These are phyloP conservation scores for Backusella australiensis DNA, from an alignment of 192 early-diverging fungal species.

Conservation along the genomic window DNA sequence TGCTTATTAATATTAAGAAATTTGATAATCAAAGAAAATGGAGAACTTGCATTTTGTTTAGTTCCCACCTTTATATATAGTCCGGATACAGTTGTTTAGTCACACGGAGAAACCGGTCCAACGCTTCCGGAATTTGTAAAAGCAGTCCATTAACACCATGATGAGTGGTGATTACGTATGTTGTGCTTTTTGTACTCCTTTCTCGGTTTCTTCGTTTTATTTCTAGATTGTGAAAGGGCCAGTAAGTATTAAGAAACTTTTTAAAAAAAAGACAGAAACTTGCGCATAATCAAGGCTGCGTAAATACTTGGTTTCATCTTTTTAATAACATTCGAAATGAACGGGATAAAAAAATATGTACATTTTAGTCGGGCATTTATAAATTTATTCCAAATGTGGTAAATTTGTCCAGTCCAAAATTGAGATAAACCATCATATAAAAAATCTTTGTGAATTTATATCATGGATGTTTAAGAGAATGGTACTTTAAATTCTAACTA, in stretches of 20 bases:
- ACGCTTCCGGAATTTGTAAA: neutral
- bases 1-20: neutral
- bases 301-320: neutral
- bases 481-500: neutral
- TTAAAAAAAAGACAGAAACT: too few species aligned
- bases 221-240: neutral
- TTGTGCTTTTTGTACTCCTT: neutral
- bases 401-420: neutral
- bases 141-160: neutral
- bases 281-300: neutral
- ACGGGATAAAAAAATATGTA: neutral
- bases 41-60: neutral
- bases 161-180: neutral
- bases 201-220: neutral
- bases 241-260: neutral
- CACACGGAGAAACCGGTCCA: neutral
- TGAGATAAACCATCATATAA: neutral
- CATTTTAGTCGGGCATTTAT: neutral
- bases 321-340: neutral
- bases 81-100: neutral
- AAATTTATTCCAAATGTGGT: neutral
- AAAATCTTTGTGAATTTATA: neutral
- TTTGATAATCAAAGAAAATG: neutral
- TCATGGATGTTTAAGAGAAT: neutral
- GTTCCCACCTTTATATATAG: neutral